Base-by-base conservation (phyloP, 1,284 basidiomycete species). In the Heterobasidion annosum region DNA sequence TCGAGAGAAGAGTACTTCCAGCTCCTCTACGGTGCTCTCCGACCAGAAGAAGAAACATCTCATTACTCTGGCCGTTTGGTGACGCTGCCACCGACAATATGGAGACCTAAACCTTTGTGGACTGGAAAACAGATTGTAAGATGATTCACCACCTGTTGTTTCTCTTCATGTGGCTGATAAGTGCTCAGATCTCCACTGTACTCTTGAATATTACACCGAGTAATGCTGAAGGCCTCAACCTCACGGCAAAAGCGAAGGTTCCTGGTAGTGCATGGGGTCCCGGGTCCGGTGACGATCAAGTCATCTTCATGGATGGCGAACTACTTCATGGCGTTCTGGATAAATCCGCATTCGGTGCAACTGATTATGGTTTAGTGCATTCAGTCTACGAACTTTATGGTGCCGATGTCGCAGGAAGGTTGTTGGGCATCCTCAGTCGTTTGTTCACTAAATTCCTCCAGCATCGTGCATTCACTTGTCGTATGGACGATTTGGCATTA, bases 361-460 rank as follows among this genome's bases (percentile, higher is more conserved):
- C 91, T 0, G 90, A 97, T 7, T 99, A 91, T 67, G 97, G 97
- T 70, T 81, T 99, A 45, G 92, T 99, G 15, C 97, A 99, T 69
- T 97, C 97, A 1, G 89, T 97, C n/a, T 94, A 96, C 70, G 97
- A 99, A 66, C 76, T 99, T n/a, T 99, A 98, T 68, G 96, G 97
- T 4, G 77, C 95, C 10, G 87, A 90, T 58, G 75, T 83, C 16
- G 96, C 97, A 8, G 97, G 95, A 53, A 87, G 88, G 64, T 81
- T 99, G 8, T 84, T 99, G 40, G 93, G 94, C 54, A 88, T 98
- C 58, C 81, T 99, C 57, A 93, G 91, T 66, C 85, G 97, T 53
- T 75, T 98, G 48, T 93, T 99, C 70, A 98, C 97, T 54, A 98
- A 98, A 68, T 98, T 92, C 73, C 77, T 99, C 50, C 96, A 99